These are phyloP conservation scores for Zymoseptoria passerinii DNA, from an alignment of 2,329 filamentous ascomycete genomes.

Conservation along the genomic window DNA sequence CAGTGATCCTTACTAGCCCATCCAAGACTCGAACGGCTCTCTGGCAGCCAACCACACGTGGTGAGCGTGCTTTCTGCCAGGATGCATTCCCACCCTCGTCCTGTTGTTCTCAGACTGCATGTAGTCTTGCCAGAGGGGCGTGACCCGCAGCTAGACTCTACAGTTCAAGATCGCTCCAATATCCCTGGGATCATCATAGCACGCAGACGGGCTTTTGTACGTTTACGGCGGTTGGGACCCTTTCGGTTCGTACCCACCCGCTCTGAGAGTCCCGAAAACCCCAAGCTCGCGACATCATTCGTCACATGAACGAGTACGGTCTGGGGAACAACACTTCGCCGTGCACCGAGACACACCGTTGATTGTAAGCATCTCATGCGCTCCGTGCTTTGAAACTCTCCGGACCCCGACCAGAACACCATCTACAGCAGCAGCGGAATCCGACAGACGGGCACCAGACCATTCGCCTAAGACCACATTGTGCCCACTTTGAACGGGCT, in stretches of 20 bases:
- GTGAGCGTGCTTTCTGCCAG: slow-evolving; percentile 20
- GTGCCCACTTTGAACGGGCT: slow-evolving; percentile 5
- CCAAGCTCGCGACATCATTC: slow-evolving; percentile 5
- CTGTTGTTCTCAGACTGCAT: slow-evolving; percentile 25
- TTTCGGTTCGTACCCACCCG: slow-evolving; percentile 13
- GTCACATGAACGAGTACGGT: not conserved
- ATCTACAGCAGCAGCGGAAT: slow-evolving; percentile 15
- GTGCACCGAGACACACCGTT: not conserved
- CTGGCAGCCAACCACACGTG: slow-evolving; percentile 25
- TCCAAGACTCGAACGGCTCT: slow-evolving; percentile 23
- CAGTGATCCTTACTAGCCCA: slow-evolving; percentile 20
- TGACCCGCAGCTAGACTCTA: slow-evolving; percentile 18
- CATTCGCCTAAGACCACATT: slow-evolving; percentile 10
- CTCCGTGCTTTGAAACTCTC: not conserved
- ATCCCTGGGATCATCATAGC: slow-evolving; percentile 18
- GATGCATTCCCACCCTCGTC: slow-evolving; percentile 17
- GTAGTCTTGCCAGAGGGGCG: slow-evolving; percentile 26
- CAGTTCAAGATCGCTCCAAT: slow-evolving; percentile 19
- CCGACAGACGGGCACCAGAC: slow-evolving; percentile 14
- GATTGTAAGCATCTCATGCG: not conserved
- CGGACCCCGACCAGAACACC: not conserved
- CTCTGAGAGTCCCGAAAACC: slow-evolving; percentile 11
- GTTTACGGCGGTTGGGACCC: slow-evolving; percentile 15
- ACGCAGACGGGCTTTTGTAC: slow-evolving; percentile 19
- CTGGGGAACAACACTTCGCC: not conserved